Conservation (phyloP, 1,139 yeast species). For the Pichia sp. region DNA sequence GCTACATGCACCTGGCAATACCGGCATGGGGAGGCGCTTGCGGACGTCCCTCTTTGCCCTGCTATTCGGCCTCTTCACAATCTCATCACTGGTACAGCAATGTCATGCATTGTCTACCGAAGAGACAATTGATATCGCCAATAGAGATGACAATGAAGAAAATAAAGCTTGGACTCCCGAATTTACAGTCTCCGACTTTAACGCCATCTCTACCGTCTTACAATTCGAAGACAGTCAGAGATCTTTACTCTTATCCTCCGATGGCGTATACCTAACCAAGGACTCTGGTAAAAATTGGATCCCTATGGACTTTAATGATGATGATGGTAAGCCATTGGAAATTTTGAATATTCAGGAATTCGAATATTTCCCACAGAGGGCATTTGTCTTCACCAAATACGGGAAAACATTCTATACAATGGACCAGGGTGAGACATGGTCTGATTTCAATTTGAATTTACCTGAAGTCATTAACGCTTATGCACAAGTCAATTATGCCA, state of each 20-base stretch:
- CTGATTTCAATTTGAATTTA: slow-evolving; percentile 30
- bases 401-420: slow-evolving; percentile 42
- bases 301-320: slow-evolving; percentile 27
- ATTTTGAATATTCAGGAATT: slow-evolving; percentile 27
- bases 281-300: slow-evolving; percentile 58
- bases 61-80: too few species aligned
- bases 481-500: slow-evolving; percentile 23
- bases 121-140: background rate
- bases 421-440: slow-evolving; percentile 58
- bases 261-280: slow-evolving; percentile 35
- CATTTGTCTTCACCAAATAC: slow-evolving; percentile 40
- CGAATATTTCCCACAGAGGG: slow-evolving; percentile 45
- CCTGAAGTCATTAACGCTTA: slow-evolving; percentile 2
- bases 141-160: slow-evolving; percentile 1
- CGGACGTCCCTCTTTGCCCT: too few species aligned
- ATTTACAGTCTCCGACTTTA: slow-evolving; percentile 1
- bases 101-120: background rate
- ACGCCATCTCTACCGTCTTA: slow-evolving; percentile 16
- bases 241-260: slow-evolving; percentile 34
- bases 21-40: too few species aligned
- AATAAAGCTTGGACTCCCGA: slow-evolving; percentile 3
- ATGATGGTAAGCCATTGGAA: slow-evolving; percentile 23
- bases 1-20: too few species aligned
- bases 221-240: slow-evolving; percentile 54
- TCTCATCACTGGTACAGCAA: background rate